Base-by-base conservation (phyloP, 805 yeast species). In the Candida maesae region DNA sequence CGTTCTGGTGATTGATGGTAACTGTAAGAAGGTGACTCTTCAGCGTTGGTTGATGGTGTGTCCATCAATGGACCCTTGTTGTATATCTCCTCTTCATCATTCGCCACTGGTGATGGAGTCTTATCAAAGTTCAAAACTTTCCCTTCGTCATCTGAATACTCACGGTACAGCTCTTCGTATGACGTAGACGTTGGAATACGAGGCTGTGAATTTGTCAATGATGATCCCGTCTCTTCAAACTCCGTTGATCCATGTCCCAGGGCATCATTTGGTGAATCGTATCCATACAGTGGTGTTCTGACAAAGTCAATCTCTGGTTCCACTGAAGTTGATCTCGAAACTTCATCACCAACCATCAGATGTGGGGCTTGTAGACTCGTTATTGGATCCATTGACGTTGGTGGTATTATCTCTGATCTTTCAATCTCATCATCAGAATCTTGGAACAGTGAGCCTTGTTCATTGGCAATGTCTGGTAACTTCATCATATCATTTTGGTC, bases 391-490 rank as follows among this genome's bases (percentile, higher is more conserved):
- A 18, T 12, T 18, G 26, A 20, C 5, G 15, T 21, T 28, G 31
- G 31, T 14, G 18, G 18, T 7, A 16, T 28, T 14, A 28, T 8
- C 8, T 18, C 31, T 14, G 8, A 6, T 6, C 13, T 2, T 6
- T 9, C 34, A 18, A 28, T 38, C 3, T 44, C 52, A 36, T 49
- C 53, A 3, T 52, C 47, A 5, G 55, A 47, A 24, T 51, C 58
- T 8, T 50, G 41, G 38, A 51, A 53, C n/a, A 51, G 33, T 4
- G 51, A 40, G 13, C 41, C 37, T 17, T 35, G n/a, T 19, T 37
- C 43, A 18, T 27, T n/a, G n/a, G 9, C 15, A 31, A 18, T 14
- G 17, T 14, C 24, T n/a, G n/a, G n/a, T n/a, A n/a, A n/a, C n/a
- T n/a, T n/a, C 18, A 17, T 31, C 28, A 9, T 25, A 17, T 6